These are phyloP conservation scores for Theileria annulata DNA, from an alignment of 169 alveolate genomes.

Conservation along the genomic window DNA sequence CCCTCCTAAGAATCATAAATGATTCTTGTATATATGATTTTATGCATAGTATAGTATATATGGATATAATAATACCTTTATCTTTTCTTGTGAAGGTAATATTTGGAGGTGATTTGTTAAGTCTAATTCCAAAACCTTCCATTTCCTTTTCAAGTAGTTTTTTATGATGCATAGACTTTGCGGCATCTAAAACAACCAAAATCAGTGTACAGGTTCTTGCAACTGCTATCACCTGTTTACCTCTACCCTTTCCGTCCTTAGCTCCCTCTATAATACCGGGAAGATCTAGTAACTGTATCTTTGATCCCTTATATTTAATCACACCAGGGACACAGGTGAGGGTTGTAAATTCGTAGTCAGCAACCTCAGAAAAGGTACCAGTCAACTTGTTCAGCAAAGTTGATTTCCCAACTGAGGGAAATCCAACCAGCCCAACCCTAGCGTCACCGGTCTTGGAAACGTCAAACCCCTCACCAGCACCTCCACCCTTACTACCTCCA, in stretches of 20 bases:
- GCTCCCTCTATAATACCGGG: conserved; percentile 96
- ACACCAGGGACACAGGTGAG: conserved; percentile 99
- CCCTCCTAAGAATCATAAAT: conserved; percentile 77
- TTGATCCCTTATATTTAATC: conserved; percentile 90
- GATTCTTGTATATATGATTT: neutral
- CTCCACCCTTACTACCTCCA: conserved; percentile 74
- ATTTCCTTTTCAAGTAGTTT: conserved; percentile 91
- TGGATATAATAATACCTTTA: conserved; percentile 56
- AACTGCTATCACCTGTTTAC: conserved; percentile 97
- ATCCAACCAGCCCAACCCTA: conserved; percentile 98
- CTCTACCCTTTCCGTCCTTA: conserved; percentile 98
- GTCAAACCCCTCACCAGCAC: conserved; percentile 84
- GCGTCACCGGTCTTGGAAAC: conserved; percentile 95
- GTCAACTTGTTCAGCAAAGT: conserved; percentile 94
- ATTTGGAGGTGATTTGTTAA: conserved; percentile 93
- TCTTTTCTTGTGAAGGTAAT: conserved; percentile 73
- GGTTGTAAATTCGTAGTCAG: conserved; percentile 99
- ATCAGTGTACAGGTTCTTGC: conserved; percentile 94
- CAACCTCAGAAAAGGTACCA: conserved; percentile 95
- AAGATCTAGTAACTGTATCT: conserved; percentile 93
- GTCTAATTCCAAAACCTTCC: conserved; percentile 97
- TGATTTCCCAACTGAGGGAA: conserved; percentile 99
- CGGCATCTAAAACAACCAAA: conserved; percentile 92
- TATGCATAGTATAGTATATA: neutral
- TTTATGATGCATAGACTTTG: conserved; percentile 91